Base-by-base conservation (phyloP, 305 asterid species). In the Solanum chacoense region DNA sequence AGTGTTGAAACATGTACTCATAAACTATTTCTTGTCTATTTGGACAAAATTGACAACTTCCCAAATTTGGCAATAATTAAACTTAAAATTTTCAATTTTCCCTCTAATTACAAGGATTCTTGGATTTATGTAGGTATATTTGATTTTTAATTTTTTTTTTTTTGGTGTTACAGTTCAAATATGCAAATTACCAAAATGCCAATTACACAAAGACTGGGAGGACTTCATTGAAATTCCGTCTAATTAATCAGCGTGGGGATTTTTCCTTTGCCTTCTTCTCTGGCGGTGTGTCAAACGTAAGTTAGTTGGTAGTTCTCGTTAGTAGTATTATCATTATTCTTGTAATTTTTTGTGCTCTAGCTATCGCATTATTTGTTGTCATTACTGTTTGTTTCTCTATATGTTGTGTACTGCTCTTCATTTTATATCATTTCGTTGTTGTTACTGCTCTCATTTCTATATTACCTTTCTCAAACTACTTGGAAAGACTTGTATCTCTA, bases 211-310 rank as follows among this genome's bases (percentile, higher is more conserved):
- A 26, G 80, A 81, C 88, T 4, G 93, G 92, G 7, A 88, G 74
- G 63, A 87, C 91, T 29, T 74, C 90, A 12, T 13, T 93, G 35
- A 90, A 87, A 87, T 93, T 93, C 76, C 90, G 72, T 89, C 11
- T 93, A 89, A 91, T 93, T 85, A 93, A 93, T 88, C 94, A 93
- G 72, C 92, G 94, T 11, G 89, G 91, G 14, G 94, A 93, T 91
- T 93, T 93, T 78, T 89, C 94, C 10, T 93, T 93, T 67, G 94
- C 91, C 3, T 89, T 93, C 45, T 93, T 93, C 40, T 26, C 93
- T 7, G 94, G 94, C 20, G 93, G 94, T 40, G 42, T 92, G 80
- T 69, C 89, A 24, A 89, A 85, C 67, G 94, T 90, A 71, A 71
- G 20, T 67, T 24, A 8, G 3, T 65, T 1, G 31, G 31, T 65